Evolutionary conservation across 805 yeast genomes (phyloP), one percentile per base, ranked within the genome.

Genomic region (Starmerella floris): DNA sequence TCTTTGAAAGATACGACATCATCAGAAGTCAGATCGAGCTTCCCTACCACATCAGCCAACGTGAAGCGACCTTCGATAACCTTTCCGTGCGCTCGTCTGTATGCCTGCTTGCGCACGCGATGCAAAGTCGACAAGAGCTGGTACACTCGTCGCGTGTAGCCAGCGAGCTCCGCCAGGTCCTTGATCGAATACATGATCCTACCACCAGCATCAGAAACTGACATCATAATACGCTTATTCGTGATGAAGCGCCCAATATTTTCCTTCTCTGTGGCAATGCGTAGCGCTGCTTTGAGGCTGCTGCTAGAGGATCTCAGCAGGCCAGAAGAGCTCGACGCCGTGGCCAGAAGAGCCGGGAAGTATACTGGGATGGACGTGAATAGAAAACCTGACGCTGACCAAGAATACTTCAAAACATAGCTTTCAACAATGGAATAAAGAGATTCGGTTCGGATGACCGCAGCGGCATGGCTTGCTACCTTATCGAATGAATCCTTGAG

Each of bases 321-420:
- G 19, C 32, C 37, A 23, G 51, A 37, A 35, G 46, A 28, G 42
- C 49, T 42, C 25, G 45, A 28, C 17, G 37, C 43, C 6, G 39
- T 40, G 16, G 63, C 71, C 13, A 53, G 58, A 46, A 69, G 51
- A 3, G 68, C 60, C 17, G 77, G 78, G 44, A 83, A 59, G 40
- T 85, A 74, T 16, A 87, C 87, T 2, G 97, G 97, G 49, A 87
- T 70, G 1, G 94, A 80, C 0, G 95, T 83, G 63, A 83, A 85
- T 20, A 85, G 62, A 58, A 84, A 85, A n/a, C 96, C 95, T 63
- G 87, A 72, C 0, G 93, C 95, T 3, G 95, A 84, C 96, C 96
- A 87, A 11, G 88, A 76, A 57, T 83, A 84, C 62, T 85, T 87
- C 60, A 87, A 70, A 37, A 85, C 74, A 56, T 84, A 83, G 57